Conservation (phyloP, 345 rosid species). For the Rhodamnia argentea region DNA sequence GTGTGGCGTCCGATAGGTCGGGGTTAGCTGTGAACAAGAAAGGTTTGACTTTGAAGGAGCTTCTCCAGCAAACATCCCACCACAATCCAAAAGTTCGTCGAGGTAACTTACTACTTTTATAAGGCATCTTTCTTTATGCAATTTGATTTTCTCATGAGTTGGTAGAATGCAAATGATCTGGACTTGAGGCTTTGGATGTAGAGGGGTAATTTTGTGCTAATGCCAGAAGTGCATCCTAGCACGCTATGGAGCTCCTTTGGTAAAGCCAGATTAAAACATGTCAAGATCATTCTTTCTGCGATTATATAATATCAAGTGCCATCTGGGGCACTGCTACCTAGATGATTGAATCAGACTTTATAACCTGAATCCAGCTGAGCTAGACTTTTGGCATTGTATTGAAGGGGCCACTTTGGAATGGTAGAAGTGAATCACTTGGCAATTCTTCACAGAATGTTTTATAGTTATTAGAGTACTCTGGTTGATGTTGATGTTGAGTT, state of each 20-base stretch:
- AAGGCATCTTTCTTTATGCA: background rate
- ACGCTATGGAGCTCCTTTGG: background rate
- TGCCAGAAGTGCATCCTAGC: background rate
- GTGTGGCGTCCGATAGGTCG: constrained; percentile 65
- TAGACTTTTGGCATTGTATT: background rate
- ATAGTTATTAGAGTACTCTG: background rate
- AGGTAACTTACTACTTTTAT: constrained; percentile 19
- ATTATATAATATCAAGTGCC: background rate
- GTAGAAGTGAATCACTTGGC: background rate
- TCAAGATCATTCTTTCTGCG: background rate
- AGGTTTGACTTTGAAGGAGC: constrained; percentile 82
- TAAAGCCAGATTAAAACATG: background rate
- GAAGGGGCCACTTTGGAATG: background rate
- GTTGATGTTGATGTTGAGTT: background rate
- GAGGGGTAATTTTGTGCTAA: background rate
- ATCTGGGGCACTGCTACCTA: background rate
- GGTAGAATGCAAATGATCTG: background rate
- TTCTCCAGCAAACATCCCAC: constrained; percentile 76
- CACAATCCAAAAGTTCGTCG: constrained; percentile 75
- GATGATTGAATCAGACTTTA: background rate
- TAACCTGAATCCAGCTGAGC: background rate
- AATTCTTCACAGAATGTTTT: background rate
- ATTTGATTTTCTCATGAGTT: background rate
- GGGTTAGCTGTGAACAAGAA: constrained; percentile 82
- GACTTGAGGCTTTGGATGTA: background rate